Evolutionary conservation across 106 monocot genomes (phyloP).

Genomic region (Acanthochlamys bracteata): DNA sequence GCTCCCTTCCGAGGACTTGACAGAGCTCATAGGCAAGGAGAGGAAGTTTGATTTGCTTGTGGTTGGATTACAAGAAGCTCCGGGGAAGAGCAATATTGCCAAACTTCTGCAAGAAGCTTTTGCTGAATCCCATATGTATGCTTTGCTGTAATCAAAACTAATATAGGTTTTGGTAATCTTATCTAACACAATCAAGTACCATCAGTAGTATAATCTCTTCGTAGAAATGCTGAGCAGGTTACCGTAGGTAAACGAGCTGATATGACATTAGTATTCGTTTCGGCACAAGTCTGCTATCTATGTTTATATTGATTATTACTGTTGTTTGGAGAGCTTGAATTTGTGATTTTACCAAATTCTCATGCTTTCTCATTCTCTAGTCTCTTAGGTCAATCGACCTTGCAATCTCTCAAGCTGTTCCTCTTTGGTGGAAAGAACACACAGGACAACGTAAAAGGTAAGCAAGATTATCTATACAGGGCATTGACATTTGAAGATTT

Average conservation of each 20-base stretch:
- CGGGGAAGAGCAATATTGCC: constrained; percentile 7
- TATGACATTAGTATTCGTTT: too few relatives aligned
- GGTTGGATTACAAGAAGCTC: constrained; percentile 32
- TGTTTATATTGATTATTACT: too few relatives aligned
- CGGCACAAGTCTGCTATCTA: too few relatives aligned
- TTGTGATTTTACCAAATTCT: background rate
- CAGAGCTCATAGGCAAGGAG: constrained; percentile 15
- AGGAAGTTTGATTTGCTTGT: constrained; percentile 23
- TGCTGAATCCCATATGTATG: constrained; percentile 22
- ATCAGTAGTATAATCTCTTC: too few relatives aligned
- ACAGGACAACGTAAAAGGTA: constrained; percentile 11
- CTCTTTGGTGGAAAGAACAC: constrained; percentile 23
- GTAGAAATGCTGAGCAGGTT: too few relatives aligned
- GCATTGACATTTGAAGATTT: too few relatives aligned
- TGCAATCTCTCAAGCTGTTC: constrained; percentile 40
- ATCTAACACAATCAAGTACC: too few relatives aligned
- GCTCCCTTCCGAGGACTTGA: constrained; percentile 18
- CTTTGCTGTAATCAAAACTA: too few relatives aligned
- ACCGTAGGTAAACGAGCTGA: too few relatives aligned
- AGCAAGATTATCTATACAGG: too few relatives aligned
- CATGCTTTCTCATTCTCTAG: constrained; percentile 3
- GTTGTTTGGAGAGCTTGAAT: too few relatives aligned
- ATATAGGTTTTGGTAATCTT: too few relatives aligned
- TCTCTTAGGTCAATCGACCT: constrained; percentile 17
- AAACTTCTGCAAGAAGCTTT: constrained; percentile 15